These are phyloP conservation scores for Murraya paniculata DNA, from an alignment of 345 rosid genomes.

Conservation along the genomic window DNA sequence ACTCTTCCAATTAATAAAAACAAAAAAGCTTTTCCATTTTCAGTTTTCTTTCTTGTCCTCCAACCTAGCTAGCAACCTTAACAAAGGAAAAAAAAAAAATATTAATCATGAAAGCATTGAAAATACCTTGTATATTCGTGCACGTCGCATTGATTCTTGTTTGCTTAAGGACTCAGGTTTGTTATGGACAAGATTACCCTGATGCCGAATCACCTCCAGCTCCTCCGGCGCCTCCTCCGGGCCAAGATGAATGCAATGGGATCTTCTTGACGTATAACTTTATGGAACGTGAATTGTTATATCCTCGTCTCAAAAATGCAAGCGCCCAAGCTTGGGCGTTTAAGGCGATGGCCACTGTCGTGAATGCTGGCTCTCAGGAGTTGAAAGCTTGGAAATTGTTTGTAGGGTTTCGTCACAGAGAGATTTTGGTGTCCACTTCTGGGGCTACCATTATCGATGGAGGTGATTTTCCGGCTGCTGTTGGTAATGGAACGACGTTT, in stretches of 20 bases:
- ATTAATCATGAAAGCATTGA: not conserved
- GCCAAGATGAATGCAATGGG: conserved; percentile 60
- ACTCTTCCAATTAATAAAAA: too few species aligned
- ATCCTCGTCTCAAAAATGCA: conserved; percentile 66
- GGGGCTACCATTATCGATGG: conserved; percentile 56
- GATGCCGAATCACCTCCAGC: not conserved
- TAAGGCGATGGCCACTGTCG: conserved; percentile 48
- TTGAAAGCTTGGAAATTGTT: conserved; percentile 72
- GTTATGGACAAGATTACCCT: conserved; percentile 52
- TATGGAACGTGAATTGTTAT: conserved; percentile 48
- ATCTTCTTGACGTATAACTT: conserved; percentile 64
- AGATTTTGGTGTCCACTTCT: conserved; percentile 55
- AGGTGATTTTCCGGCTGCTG: conserved; percentile 56
- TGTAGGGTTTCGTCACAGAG: conserved; percentile 67
- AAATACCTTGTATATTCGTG: conserved; percentile 1
- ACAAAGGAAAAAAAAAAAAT: not conserved
- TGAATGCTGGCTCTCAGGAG: conserved; percentile 65
- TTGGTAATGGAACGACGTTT: conserved; percentile 70
- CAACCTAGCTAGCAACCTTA: not conserved
- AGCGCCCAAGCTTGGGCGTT: conserved; percentile 92
- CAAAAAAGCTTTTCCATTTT: too few species aligned
- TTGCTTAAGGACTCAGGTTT: conserved; percentile 13
- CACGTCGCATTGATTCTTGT: conserved; percentile 18
- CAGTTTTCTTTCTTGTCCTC: too few species aligned
- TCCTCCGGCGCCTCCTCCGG: conserved; percentile 50